Evolutionary conservation across 2,329 filamentous ascomycete species (phyloP).

Genomic region (Cladorrhinum sp.): DNA sequence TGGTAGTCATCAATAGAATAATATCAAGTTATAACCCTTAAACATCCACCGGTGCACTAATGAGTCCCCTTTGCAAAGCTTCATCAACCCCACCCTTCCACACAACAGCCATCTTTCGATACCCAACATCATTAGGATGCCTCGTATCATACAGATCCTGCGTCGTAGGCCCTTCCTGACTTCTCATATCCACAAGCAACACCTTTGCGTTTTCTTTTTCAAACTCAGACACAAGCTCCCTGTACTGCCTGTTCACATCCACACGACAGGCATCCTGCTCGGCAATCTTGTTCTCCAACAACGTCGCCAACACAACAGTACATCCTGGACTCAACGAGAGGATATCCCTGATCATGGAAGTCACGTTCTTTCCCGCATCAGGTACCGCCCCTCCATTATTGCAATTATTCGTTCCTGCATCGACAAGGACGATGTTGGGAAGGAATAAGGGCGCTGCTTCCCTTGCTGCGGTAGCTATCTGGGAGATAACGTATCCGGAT

Average conservation of each 20-base stretch:
- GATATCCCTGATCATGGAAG: slow-evolving; percentile 22
- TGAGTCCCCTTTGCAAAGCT: neutral
- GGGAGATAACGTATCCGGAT: slow-evolving; percentile 23
- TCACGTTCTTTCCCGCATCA: slow-evolving; percentile 24
- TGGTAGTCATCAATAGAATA: too few species aligned
- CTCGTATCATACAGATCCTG: slow-evolving; percentile 23
- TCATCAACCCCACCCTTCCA: slow-evolving; percentile 21
- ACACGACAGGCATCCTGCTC: slow-evolving; percentile 25
- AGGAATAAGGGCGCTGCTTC: slow-evolving; percentile 19
- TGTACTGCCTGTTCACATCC: slow-evolving; percentile 25
- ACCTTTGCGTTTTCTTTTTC: slow-evolving; percentile 17
- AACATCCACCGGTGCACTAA: neutral
- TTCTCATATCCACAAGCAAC: slow-evolving; percentile 26
- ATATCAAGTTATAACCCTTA: too few species aligned
- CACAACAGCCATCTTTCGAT: slow-evolving; percentile 27
- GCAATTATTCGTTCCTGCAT: slow-evolving; percentile 29
- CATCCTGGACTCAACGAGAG: slow-evolving; percentile 24
- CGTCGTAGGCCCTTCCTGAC: slow-evolving; percentile 21
- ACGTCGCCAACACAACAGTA: slow-evolving; percentile 27
- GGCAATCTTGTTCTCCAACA: slow-evolving; percentile 26
- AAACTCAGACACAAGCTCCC: slow-evolving; percentile 13
- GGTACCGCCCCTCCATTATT: slow-evolving; percentile 22
- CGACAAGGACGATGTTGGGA: slow-evolving; percentile 26
- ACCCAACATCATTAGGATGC: slow-evolving; percentile 28
- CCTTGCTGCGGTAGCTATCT: slow-evolving; percentile 22